Conservation (phyloP, 306 rosid genomes). For the Quercus engelmannii region DNA sequence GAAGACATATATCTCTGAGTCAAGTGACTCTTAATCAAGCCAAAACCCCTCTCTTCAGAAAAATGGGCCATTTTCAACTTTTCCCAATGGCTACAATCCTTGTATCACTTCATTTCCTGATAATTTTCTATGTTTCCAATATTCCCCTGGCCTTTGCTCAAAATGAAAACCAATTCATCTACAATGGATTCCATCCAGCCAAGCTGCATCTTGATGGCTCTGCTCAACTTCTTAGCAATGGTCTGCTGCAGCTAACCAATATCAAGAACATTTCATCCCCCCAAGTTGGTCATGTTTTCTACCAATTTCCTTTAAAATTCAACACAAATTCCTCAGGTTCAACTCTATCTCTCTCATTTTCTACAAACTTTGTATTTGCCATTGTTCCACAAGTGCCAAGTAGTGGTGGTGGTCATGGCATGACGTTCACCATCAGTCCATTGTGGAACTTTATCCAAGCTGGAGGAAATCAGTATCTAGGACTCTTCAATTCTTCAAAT, state of each 20-base stretch:
- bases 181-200: neutral
- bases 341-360: neutral
- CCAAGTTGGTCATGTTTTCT: neutral
- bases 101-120: neutral
- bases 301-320: neutral
- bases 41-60: neutral
- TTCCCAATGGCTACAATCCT: neutral
- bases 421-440: conserved; percentile 29
- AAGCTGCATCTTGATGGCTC: neutral
- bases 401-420: conserved; percentile 16
- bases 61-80: neutral
- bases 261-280: neutral
- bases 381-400: neutral
- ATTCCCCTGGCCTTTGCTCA: neutral
- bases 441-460: conserved; percentile 3
- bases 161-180: neutral
- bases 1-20: neutral
- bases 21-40: too few relatives aligned
- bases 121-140: neutral
- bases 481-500: neutral
- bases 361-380: neutral
- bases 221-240: neutral
- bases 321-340: neutral
- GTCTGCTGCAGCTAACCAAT: neutral
- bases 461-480: neutral